Evolutionary conservation across 2,329 filamentous ascomycete species (phyloP).

Genomic region (Hymenoscyphus salicellus): DNA sequence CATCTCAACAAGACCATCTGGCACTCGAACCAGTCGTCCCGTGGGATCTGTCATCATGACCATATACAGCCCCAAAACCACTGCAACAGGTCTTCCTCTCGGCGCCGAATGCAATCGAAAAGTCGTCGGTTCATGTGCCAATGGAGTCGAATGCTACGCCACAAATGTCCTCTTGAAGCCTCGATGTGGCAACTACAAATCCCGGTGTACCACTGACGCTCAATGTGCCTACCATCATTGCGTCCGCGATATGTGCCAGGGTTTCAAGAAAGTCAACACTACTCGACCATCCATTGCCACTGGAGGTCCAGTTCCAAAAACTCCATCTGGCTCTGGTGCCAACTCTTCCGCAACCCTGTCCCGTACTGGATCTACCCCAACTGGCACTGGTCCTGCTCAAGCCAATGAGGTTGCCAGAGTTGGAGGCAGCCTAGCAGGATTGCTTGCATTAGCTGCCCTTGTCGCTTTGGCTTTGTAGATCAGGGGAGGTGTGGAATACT

Average conservation of each 20-base stretch:
- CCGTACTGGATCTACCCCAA: neutral
- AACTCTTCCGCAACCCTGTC: neutral
- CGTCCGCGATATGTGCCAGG: conserved; percentile 15
- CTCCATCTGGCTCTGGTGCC: neutral
- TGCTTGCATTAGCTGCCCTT: conserved; percentile 10
- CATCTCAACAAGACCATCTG: neutral
- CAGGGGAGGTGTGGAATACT: neutral
- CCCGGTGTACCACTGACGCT: conserved; percentile 12
- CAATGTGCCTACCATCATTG: conserved; percentile 23
- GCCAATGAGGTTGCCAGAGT: conserved; percentile 1
- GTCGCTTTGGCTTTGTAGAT: conserved; percentile 7
- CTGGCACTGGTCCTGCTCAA: neutral
- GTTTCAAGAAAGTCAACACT: neutral
- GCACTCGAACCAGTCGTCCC: neutral
- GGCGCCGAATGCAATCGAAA: conserved; percentile 1
- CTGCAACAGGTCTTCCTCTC: conserved; percentile 2
- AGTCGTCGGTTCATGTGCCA: conserved; percentile 11
- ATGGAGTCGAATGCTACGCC: conserved; percentile 20
- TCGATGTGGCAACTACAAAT: conserved; percentile 20
- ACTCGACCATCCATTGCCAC: neutral
- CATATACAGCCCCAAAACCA: neutral
- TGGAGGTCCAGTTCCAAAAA: neutral
- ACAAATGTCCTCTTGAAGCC: conserved; percentile 11
- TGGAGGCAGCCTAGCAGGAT: conserved; percentile 2
- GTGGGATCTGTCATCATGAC: neutral